Evolutionary conservation across 192 early-diverging fungal species (phyloP).

Genomic region (Phycomyces blakesleeanus): DNA sequence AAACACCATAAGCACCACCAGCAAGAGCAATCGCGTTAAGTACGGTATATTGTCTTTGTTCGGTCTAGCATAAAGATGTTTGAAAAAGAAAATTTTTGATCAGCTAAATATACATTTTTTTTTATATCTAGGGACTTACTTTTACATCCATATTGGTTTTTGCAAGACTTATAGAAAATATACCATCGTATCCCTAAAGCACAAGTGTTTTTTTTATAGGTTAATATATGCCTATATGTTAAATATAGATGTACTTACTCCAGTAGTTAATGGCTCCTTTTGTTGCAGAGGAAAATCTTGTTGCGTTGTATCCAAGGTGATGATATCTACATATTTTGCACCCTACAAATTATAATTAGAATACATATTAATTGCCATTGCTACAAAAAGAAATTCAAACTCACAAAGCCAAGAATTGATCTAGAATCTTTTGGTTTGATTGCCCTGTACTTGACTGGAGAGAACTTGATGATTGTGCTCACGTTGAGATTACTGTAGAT

Average conservation of each 20-base stretch:
- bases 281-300: background rate
- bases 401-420: background rate
- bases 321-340: background rate
- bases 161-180: slow-evolving; percentile 8
- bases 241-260: background rate
- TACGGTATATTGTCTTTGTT: slow-evolving; percentile 17
- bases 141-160: slow-evolving; percentile 11
- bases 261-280: background rate
- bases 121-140: background rate
- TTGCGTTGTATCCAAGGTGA: background rate
- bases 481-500: background rate
- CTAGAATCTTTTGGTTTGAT: background rate
- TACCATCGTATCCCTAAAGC: background rate
- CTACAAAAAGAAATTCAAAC: no score
- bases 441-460: background rate
- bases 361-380: no score
- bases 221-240: no score
- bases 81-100: no score
- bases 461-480: background rate
- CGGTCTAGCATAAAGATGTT: no score
- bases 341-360: no score
- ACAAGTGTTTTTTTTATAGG: no score
- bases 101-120: no score
- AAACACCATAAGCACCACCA: slow-evolving; percentile 14
- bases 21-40: slow-evolving; percentile 5